Percentiles rank a stretch among this genome's conserved stretches.
These are phyloP conservation scores for Lonicera japonica DNA, from an alignment of 129 eudicot species.

Conservation along the genomic window DNA sequence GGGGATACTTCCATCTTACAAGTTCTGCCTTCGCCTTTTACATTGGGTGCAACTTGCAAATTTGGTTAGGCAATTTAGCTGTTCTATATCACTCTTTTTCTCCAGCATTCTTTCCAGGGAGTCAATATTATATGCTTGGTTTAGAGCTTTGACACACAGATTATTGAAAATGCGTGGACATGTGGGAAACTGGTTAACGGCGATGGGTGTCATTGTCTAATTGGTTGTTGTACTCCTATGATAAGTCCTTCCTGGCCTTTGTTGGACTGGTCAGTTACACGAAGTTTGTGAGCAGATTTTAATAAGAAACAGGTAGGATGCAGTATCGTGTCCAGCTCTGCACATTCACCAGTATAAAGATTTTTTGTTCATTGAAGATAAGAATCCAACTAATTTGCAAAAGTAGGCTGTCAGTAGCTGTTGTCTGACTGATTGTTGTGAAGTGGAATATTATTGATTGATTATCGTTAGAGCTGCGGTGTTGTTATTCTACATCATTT, in stretches of 20 bases:
- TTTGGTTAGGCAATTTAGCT: not conserved
- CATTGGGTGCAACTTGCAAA: not conserved
- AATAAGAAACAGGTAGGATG: not conserved
- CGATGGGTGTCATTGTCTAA: not conserved
- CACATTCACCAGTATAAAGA: no score
- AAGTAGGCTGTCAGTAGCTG: no score
- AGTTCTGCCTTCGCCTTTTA: not conserved
- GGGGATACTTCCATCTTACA: not conserved
- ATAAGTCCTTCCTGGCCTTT: no score
- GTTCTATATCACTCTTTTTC: not conserved
- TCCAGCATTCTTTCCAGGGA: not conserved
- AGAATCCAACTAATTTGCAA: no score
- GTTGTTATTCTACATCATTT: not conserved
- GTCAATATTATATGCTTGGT: not conserved
- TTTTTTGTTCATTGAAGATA: not conserved
- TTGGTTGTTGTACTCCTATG: no score
- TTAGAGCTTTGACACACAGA: not conserved
- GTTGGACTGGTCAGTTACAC: no score
- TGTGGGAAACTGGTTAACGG: slow-evolving; percentile 30
- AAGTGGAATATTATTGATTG: no score
- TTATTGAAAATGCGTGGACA: slow-evolving; percentile 22
- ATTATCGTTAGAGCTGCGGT: not conserved
- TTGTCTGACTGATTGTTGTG: no score
- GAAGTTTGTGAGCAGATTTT: no score
- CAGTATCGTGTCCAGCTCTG: no score